Evolutionary conservation across 2,329 filamentous ascomycete species (phyloP).

Genomic region (Fusarium sp.): DNA sequence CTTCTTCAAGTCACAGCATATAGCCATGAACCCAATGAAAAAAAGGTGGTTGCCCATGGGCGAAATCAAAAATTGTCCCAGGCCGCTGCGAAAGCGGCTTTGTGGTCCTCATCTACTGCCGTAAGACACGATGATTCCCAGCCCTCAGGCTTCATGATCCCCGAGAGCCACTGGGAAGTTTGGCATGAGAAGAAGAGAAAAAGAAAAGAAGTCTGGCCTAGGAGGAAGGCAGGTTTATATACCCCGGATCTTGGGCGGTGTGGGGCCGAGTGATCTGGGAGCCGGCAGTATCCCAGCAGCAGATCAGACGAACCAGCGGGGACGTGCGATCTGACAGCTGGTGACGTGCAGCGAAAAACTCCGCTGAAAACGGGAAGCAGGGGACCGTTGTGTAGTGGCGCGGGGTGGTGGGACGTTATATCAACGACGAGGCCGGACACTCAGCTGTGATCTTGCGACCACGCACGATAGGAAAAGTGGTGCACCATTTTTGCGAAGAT

Average conservation of each 20-base stretch:
- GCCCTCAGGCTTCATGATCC: conserved; percentile 16
- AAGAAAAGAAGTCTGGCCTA: background rate
- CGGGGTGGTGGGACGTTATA: conserved; percentile 4
- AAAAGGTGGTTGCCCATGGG: background rate
- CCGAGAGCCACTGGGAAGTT: conserved; percentile 1
- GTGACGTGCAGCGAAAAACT: background rate
- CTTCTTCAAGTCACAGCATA: conserved; percentile 33
- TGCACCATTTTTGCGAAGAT: background rate
- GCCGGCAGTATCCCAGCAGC: background rate
- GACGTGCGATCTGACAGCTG: background rate
- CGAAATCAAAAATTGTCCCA: conserved; percentile 25
- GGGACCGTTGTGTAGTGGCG: background rate
- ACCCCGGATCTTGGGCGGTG: conserved; percentile 4
- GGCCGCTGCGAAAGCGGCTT: background rate
- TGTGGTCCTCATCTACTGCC: background rate
- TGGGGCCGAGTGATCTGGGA: conserved; percentile 20
- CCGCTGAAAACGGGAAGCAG: background rate
- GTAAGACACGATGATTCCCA: conserved; percentile 8
- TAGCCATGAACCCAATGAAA: conserved; percentile 33
- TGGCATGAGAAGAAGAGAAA: background rate
- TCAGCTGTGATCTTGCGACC: conserved; percentile 11
- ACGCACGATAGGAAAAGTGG: background rate
- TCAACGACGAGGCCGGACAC: conserved; percentile 2
- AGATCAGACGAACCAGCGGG: background rate
- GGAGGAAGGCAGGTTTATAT: conserved; percentile 1